Percentiles rank a stretch among this genome's conserved stretches.
These are phyloP conservation scores for Anethum foeniculum DNA, from an alignment of 140 eudicot species.

Conservation along the genomic window DNA sequence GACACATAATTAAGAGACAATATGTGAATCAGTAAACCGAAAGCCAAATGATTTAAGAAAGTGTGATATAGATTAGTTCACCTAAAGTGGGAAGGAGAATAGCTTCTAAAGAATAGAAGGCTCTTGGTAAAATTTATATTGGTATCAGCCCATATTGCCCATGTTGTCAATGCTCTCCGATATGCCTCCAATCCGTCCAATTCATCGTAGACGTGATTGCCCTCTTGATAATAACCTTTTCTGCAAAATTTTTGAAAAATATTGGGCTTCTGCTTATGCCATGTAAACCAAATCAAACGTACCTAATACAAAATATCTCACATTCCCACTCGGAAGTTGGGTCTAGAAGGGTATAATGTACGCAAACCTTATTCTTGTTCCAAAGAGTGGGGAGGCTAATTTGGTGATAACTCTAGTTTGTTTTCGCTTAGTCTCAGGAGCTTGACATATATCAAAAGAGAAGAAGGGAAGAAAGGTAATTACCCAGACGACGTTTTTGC, in stretches of 20 bases:
- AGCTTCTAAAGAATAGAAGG: slow-evolving; percentile 37
- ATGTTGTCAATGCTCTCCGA: slow-evolving; percentile 30
- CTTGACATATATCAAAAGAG: neutral
- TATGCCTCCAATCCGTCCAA: slow-evolving; percentile 29
- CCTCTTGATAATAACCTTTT: slow-evolving; percentile 41
- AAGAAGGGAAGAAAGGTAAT: neutral
- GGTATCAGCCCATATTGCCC: slow-evolving; percentile 35
- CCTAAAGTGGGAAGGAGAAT: slow-evolving; percentile 40
- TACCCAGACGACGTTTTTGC: slow-evolving; percentile 32
- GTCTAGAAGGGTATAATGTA: neutral
- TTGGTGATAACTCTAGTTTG: neutral
- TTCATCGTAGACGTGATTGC: slow-evolving; percentile 28
- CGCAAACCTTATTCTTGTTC: neutral
- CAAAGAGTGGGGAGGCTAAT: neutral
- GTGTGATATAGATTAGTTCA: neutral
- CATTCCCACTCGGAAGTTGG: neutral
- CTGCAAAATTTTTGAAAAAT: slow-evolving; percentile 4
- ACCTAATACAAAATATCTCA: neutral
- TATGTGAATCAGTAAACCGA: neutral
- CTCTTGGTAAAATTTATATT: slow-evolving; percentile 22
- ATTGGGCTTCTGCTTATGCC: neutral
- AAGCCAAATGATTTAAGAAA: neutral
- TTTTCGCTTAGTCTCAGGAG: neutral
- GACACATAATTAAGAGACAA: neutral
- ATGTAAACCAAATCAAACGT: neutral